Conservation (phyloP, 2,329 filamentous ascomycete genomes). For the Aureobasidium sp. region DNA sequence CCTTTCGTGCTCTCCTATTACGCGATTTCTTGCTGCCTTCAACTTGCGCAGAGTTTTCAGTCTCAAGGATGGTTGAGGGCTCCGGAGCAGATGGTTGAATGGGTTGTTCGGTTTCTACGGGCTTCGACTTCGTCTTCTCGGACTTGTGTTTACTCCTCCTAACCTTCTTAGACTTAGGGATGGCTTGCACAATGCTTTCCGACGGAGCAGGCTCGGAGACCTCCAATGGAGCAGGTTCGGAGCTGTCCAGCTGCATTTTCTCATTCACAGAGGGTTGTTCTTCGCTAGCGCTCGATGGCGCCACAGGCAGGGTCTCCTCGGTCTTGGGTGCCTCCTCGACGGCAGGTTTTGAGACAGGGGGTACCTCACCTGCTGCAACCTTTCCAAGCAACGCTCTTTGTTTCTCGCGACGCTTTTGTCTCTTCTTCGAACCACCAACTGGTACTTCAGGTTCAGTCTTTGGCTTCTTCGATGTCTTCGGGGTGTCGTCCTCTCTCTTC, state of each 20-base stretch:
- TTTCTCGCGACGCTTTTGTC: neutral
- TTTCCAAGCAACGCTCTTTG: neutral
- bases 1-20: neutral
- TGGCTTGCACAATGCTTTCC: neutral
- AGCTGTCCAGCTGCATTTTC: neutral
- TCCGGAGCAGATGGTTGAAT: neutral
- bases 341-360: neutral
- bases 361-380: neutral
- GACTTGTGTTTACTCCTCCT: slow-evolving; percentile 5
- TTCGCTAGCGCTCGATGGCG: neutral
- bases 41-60: neutral
- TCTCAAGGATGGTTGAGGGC: neutral
- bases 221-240: neutral
- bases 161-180: slow-evolving; percentile 5
- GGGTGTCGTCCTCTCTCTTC: slow-evolving; percentile 1
- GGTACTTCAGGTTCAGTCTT: neutral
- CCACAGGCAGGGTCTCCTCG: neutral
- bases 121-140: neutral
- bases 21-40: neutral
- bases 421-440: neutral
- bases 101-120: neutral
- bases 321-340: neutral
- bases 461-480: neutral
- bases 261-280: neutral
- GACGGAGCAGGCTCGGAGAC: neutral